Evolutionary conservation across 495 filamentous ascomycete species (phyloP).

Genomic region (Astrocystis sublimbata): DNA sequence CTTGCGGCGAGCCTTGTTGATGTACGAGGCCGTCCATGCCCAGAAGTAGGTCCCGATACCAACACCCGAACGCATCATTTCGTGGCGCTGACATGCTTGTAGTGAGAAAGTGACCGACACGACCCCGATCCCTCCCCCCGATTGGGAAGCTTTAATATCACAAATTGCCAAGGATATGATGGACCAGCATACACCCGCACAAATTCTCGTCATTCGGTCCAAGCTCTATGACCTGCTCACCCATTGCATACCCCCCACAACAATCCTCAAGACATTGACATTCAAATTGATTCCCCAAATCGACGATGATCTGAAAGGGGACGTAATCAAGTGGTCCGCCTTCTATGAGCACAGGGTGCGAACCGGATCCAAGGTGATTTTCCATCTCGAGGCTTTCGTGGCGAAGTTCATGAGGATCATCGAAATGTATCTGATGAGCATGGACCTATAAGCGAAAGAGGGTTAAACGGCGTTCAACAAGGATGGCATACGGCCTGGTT

Average conservation of each 20-base stretch:
- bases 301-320: conserved; percentile 83
- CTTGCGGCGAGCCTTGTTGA: conserved; percentile 82
- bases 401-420: conserved; percentile 97
- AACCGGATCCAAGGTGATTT: conserved; percentile 91
- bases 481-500: neutral
- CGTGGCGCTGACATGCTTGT: conserved; percentile 21
- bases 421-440: conserved; percentile 90
- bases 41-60: conserved; percentile 68
- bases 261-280: conserved; percentile 87
- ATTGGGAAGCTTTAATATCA: conserved; percentile 89
- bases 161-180: conserved; percentile 90
- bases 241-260: conserved; percentile 94
- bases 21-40: conserved; percentile 95
- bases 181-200: conserved; percentile 82
- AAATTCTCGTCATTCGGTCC: conserved; percentile 81
- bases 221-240: conserved; percentile 95
- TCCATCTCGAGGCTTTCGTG: conserved; percentile 97
- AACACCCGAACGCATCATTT: neutral
- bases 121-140: conserved; percentile 87
- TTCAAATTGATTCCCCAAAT: conserved; percentile 87
- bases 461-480: neutral
- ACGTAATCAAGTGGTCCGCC: conserved; percentile 92
- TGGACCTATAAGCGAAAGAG: conserved; percentile 58
- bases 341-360: conserved; percentile 96
- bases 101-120: conserved; percentile 90